Evolutionary conservation across 257 asterid genomes (phyloP).

Genomic region (Rehmannia glutinosa): DNA sequence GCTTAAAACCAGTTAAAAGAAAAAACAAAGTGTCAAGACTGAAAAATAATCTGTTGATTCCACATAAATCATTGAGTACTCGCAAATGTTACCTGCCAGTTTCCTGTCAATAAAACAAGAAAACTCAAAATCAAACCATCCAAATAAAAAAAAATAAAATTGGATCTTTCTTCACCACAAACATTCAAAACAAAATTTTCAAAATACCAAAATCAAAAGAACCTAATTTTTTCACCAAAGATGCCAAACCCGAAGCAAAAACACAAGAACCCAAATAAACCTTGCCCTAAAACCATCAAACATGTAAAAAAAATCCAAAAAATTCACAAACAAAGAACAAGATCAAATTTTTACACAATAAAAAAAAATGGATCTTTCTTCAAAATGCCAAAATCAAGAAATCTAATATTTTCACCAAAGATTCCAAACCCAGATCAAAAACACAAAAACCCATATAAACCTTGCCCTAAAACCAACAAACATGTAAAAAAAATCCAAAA

Average conservation of each 20-base stretch:
- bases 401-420: background rate
- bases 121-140: slow-evolving; percentile 4
- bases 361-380: background rate
- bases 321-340: too few species aligned
- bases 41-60: slow-evolving; percentile 18
- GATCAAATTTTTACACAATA: too few species aligned
- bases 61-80: background rate
- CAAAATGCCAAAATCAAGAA: background rate
- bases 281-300: too few species aligned
- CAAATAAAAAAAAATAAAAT: background rate
- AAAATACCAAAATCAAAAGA: background rate
- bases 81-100: background rate
- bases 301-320: background rate
- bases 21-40: slow-evolving; percentile 8
- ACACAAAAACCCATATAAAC: too few species aligned
- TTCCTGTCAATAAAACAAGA: background rate
- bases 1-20: slow-evolving; percentile 29
- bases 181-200: too few species aligned
- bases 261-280: too few species aligned
- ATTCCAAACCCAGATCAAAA: too few species aligned
- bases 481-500: background rate
- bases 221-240: background rate
- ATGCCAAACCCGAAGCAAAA: too few species aligned
- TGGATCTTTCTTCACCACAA: slow-evolving; percentile 9
- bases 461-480: too few species aligned